A percentile compares a stretch with the other conserved stretches of the same genome.
Evolutionary conservation across 805 yeast species (phyloP).

Genomic region (Suhomyces pyralidae): DNA sequence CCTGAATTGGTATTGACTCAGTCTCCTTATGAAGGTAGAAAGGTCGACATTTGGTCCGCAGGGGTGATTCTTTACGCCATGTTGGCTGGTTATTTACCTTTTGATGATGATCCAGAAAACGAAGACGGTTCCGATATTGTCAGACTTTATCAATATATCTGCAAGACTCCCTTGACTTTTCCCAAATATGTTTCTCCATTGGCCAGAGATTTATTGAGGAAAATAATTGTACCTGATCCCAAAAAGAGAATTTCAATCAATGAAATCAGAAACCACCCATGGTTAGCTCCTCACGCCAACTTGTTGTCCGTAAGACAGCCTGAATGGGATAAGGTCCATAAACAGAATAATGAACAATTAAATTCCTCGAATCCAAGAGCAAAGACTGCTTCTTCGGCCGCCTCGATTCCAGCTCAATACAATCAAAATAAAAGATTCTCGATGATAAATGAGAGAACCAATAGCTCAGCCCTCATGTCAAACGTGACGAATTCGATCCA

Average conservation of each 20-base stretch:
- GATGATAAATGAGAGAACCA: constrained; percentile 41
- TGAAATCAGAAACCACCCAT: constrained; percentile 75
- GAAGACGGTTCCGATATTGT: constrained; percentile 96
- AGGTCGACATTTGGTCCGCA: constrained; percentile 96
- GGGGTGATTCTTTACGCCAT: constrained; percentile 95
- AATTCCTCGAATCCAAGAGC: neutral
- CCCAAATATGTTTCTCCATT: constrained; percentile 90
- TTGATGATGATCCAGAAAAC: constrained; percentile 94
- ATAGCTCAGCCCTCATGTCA: constrained; percentile 13
- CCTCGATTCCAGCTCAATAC: constrained; percentile 8
- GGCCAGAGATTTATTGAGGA: constrained; percentile 86
- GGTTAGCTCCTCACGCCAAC: constrained; percentile 83
- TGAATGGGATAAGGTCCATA: constrained; percentile 76
- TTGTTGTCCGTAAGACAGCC: constrained; percentile 80
- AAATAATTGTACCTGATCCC: constrained; percentile 84
- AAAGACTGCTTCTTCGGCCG: neutral
- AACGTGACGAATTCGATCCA: neutral
- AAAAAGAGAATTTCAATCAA: constrained; percentile 63
- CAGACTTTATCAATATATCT: constrained; percentile 84
- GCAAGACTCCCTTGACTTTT: constrained; percentile 86
- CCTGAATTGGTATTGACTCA: constrained; percentile 91
- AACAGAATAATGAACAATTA: constrained; percentile 20
- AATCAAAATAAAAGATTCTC: constrained; percentile 43
- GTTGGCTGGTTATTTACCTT: constrained; percentile 95
- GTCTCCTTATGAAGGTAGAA: constrained; percentile 84